phyloP scores from a whole-genome alignment of 2,329 filamentous ascomycete species.

The Aspergillus novofumigatus region DNA sequence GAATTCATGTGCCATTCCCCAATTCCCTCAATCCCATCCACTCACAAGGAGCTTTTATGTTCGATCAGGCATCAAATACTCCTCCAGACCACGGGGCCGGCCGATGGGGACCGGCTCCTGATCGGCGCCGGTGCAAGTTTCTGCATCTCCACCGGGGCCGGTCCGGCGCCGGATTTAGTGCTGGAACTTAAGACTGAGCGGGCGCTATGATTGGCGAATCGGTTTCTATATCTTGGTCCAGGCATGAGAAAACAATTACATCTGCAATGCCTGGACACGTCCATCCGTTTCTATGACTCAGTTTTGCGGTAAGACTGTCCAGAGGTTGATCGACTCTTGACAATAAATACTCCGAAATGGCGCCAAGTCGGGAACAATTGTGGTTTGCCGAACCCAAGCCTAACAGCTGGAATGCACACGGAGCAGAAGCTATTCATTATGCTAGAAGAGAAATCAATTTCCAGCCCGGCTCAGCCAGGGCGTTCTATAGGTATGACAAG shows the following conservation, averaged over 20 bases:
- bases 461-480: background rate
- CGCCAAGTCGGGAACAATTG: background rate
- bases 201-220: slow-evolving; percentile 1
- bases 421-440: background rate
- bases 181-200: background rate
- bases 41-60: background rate
- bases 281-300: background rate
- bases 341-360: background rate
- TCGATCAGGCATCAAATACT: background rate
- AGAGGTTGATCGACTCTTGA: background rate
- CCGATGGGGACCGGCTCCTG: background rate
- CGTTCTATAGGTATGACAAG: background rate
- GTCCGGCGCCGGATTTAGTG: background rate
- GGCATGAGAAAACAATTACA: background rate
- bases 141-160: background rate
- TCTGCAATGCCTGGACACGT: background rate
- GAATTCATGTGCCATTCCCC: background rate
- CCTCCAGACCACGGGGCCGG: background rate
- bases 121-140: background rate
- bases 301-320: background rate
- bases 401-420: background rate
- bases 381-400: background rate
- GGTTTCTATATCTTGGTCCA: background rate
- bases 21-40: background rate
- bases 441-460: background rate